Percentiles rank a stretch among this genome's conserved stretches.
phyloP scores from a whole-genome alignment of 78 protist species.

The Capsaspora owczarzaki region DNA sequence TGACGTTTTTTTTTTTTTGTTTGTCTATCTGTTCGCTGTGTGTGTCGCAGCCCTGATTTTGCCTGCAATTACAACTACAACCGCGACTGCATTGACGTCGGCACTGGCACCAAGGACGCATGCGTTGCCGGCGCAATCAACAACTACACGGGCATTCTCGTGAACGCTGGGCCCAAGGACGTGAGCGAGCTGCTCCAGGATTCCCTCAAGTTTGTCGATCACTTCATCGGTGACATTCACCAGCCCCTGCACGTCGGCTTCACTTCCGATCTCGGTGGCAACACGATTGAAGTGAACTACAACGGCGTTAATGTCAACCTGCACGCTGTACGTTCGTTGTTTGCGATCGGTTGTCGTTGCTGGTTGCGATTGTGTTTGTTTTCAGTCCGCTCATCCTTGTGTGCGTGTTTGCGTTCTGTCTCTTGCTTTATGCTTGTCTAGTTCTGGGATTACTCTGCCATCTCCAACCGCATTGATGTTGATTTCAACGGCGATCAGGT shows the following conservation, averaged over 20 bases:
- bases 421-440: neutral
- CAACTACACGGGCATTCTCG: neutral
- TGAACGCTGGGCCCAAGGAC: neutral
- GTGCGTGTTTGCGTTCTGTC: too few relatives aligned
- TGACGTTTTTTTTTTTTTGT: too few relatives aligned
- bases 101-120: neutral
- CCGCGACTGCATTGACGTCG: neutral
- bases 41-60: too few relatives aligned
- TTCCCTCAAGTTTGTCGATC: constrained; percentile 7
- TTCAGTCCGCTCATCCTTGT: neutral
- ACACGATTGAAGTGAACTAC: neutral
- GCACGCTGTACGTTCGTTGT: neutral
- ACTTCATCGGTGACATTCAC: neutral
- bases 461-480: neutral
- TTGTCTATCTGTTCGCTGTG: too few relatives aligned
- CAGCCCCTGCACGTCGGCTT: constrained; percentile 6
- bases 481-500: neutral
- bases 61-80: neutral
- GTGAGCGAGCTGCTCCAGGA: neutral
- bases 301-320: neutral
- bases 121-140: neutral
- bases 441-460: neutral
- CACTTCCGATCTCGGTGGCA: neutral
- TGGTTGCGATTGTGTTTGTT: neutral
- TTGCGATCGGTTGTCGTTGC: neutral